A percentile compares a stretch with the other conserved stretches of the same genome.
Conservation (phyloP, 768 basidiomycete species). For the Lyophyllum decastes region DNA sequence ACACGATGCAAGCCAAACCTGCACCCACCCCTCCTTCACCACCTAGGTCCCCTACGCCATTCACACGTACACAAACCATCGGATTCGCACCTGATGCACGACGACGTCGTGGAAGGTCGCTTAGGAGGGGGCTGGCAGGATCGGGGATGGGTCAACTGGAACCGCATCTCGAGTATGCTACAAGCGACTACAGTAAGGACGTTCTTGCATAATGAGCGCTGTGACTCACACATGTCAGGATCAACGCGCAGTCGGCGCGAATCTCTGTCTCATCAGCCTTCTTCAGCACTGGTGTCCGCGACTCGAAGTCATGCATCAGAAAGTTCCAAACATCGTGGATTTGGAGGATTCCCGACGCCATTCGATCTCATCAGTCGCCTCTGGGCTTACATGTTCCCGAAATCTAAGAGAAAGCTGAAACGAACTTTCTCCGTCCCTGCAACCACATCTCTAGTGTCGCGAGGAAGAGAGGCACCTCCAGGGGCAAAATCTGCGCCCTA, state of each 20-base stretch:
- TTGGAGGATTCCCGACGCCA: conserved; percentile 80
- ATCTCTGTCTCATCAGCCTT: conserved; percentile 18
- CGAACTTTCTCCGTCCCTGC: conserved; percentile 79
- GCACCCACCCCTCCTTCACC: background rate
- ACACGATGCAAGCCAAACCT: conserved; percentile 28
- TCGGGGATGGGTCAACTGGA: conserved; percentile 7
- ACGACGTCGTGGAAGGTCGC: conserved; percentile 27
- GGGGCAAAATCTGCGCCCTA: conserved; percentile 68
- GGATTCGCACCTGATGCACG: conserved; percentile 35
- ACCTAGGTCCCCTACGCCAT: conserved; percentile 19
- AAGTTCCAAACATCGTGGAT: conserved; percentile 44
- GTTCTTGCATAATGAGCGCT: background rate
- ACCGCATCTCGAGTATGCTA: conserved; percentile 3
- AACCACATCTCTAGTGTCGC: conserved; percentile 60
- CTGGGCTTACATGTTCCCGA: conserved; percentile 63
- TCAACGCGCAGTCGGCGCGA: conserved; percentile 17
- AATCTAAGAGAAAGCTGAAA: conserved; percentile 55
- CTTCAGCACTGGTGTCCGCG: conserved; percentile 20
- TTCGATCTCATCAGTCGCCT: conserved; percentile 51
- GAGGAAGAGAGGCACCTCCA: conserved; percentile 33
- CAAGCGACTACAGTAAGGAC: conserved; percentile 11
- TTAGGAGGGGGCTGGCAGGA: conserved; percentile 8
- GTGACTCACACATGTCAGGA: conserved; percentile 9
- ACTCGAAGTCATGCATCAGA: conserved; percentile 14
- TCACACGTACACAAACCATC: conserved; percentile 42